Conservation (phyloP, 306 rosid species). For the Rubus parviflorus region DNA sequence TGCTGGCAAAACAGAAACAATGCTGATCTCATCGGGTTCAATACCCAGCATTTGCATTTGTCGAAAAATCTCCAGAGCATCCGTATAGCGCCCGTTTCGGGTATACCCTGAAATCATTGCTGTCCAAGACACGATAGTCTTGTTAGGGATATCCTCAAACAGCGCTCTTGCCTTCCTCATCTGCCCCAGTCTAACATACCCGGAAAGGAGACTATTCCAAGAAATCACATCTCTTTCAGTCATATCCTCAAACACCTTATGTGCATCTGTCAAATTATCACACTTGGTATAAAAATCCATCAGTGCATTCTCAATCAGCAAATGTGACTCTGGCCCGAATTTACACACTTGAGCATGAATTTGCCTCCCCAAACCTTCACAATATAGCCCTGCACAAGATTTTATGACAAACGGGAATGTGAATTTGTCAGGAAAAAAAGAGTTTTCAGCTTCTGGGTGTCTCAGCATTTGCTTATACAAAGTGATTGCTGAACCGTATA, state of each 20-base stretch:
- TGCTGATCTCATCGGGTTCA: constrained; percentile 72
- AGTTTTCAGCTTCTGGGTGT: constrained; percentile 18
- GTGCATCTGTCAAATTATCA: constrained; percentile 50
- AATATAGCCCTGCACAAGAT: constrained; percentile 53
- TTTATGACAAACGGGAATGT: constrained; percentile 72
- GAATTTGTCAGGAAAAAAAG: constrained; percentile 49
- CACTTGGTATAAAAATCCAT: constrained; percentile 62
- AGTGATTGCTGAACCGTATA: constrained; percentile 32
- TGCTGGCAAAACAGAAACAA: constrained; percentile 66
- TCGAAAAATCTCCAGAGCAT: constrained; percentile 64
- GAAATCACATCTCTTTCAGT: constrained; percentile 50
- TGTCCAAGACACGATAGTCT: constrained; percentile 81
- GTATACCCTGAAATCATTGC: constrained; percentile 69
- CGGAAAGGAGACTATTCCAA: constrained; percentile 73
- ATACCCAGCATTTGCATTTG: constrained; percentile 66
- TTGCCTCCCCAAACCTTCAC: constrained; percentile 50
- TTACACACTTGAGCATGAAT: constrained; percentile 65
- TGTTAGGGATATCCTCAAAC: constrained; percentile 71
- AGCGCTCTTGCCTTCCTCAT: constrained; percentile 51
- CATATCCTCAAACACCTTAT: constrained; percentile 60
- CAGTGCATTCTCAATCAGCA: constrained; percentile 54
- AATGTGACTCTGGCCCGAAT: constrained; percentile 44
- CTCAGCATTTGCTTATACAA: constrained; percentile 56
- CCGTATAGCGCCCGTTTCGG: constrained; percentile 45
- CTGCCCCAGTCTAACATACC: constrained; percentile 60